Base-by-base conservation (phyloP, 768 basidiomycete genomes). In the Royoungia palumana region DNA sequence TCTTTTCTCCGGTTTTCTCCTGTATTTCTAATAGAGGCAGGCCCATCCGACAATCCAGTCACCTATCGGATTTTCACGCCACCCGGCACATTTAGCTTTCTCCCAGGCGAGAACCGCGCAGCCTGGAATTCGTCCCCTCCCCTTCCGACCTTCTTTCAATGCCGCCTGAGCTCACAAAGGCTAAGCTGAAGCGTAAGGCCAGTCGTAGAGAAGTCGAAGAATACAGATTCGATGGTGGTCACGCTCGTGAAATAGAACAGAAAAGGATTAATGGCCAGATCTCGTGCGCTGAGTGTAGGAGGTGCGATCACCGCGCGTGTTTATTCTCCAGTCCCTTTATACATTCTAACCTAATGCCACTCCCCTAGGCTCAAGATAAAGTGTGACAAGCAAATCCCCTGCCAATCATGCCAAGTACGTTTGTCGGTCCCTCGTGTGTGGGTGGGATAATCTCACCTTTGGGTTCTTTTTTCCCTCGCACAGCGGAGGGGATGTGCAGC, bases 321-420 rank as follows among this genome's bases (percentile, higher is more conserved):
- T 32, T 40, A 47, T 52, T 50, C 57, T 53, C 59, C 39, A 58
- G 47, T 47, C 43, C 41, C 43, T 54, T 58, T 59, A 49, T 49
- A 49, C 56, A 51, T 44, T 58, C 46, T 63, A 51, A 66, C 57
- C 49, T 49, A 40, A 54, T 57, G 36, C 24, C 35, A 32, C 16
- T 8, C 35, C 14, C 20, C n/a, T 78, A 78, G 86, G 57, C 73
- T 89, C 57, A 83, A 88, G 75, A 87, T 89, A 65, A 87, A 86
- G 62, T 89, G 86, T 71, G 84, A 87, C 77, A 88, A 87, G 72
- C 78, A 84, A 55, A 83, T 87, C 46, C 87, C 87, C 10, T 88
- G 86, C 62, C 83, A 86, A 62, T 85, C 85, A 1, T 87, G 86
- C 63, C 80, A 81, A 72, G 84, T 82, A 61, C 35, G 72, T 65